Base-by-base conservation (phyloP, 441 rosid species). In the Theobroma grandiflorum region DNA sequence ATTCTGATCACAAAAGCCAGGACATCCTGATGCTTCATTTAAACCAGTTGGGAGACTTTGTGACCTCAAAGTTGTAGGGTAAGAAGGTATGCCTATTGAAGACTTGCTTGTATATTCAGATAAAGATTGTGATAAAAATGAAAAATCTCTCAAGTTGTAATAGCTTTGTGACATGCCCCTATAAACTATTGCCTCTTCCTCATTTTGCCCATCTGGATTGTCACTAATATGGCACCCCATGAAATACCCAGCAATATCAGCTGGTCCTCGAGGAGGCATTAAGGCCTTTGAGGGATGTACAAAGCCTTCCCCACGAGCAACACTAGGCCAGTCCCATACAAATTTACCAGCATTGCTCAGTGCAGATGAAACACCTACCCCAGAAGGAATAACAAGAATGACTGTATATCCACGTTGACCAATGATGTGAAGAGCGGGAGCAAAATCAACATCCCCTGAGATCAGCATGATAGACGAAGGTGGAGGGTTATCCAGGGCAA, bases 251-350 rank as follows among this genome's bases (percentile, higher is more conserved):
- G 89, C 33, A 53, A 88, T 66, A 64, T 88, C 91, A 35, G 82
- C 52, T 35, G 86, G 74, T 55, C 85, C 86, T 76, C 82, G 91
- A 78, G 94, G 80, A 72, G 88, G 88, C 82, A 82, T 67, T 59
- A 82, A 68, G 75, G 87, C 77, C 83, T 89, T 93, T 0, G 88
- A 75, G 0, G 87, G 76, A 4, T 91, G 94, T 33, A 91, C 90
- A 85, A 91, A 97, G n/a, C 99, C 99, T 89, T 95, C 97, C 52
- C 99, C 99, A 26, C 89, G 97, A 86, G 94, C 97, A 84, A 97
- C 93, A 74, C 97, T 92, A n/a, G 92, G 91, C 99, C 99, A 97
- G 81, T 97, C 98, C 99, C 99, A 97, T 42, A 97, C 97, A 80
- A 90, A 97, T 77, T 85, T 95, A 74, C 98, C 98, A 47, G 98